Evolutionary conservation across 345 rosid genomes (phyloP), one percentile per base, ranked within the genome.

Genomic region (Geranium rotundifolium): DNA sequence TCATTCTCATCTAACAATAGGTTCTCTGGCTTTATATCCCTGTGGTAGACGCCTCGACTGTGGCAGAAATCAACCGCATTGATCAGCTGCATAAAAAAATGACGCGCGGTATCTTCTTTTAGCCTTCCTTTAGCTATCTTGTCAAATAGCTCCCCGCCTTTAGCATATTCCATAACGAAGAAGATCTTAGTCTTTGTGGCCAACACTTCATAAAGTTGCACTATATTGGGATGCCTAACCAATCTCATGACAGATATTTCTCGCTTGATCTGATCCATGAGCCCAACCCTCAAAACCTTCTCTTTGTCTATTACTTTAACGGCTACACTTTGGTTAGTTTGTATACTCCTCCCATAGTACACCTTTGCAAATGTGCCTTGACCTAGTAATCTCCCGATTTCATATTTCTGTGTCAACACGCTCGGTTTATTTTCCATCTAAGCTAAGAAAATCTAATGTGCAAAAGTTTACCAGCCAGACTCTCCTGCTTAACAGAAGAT

Each of bases 301-400:
- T 68, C 71, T 54, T 68, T 68, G 60, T 68, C 71, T 19, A 68
- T 62, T 52, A 62, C 56, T 63, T 68, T 68, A 4, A 68, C 57
- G 60, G 71, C 71, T 34, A 68, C 71, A 57, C 71, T 68, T 60
- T 61, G 71, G 60, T 54, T 60, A 13, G 71, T 31, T 18, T 20
- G 27, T 54, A 68, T 62, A 57, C 66, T 68, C 57, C 71, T 68
- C 19, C 55, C 71, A 56, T 61, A 57, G 34, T 68, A 68, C 56
- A 68, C 71, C 66, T 68, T 68, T 7, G 71, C 71, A 62, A 68
- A 68, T 18, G 71, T 68, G 9, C 71, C 71, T 68, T 68, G 71
- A 14, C 71, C 71, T 54, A 68, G 65, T 64, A 68, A 68, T 57
- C 66, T 68, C 56, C 71, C 71, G 1, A 68, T n/a, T 56, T 68